Evolutionary conservation across 1,284 basidiomycete genomes (phyloP), one percentile per base, ranked within the genome.

Genomic region (Gymnopus androsaceus): DNA sequence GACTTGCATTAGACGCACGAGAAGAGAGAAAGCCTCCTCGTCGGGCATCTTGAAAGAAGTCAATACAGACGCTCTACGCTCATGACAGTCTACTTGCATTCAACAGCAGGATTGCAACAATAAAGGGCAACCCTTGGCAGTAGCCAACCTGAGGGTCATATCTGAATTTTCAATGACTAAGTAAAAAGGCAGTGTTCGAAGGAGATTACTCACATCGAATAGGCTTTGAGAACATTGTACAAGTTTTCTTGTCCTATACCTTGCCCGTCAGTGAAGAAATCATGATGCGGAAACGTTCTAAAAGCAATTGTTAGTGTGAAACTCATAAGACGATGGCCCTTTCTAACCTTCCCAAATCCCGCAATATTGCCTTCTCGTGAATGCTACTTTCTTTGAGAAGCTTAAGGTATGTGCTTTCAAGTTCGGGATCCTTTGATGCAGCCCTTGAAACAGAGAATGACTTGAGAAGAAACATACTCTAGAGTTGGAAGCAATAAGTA

Each of bases 161-260:
- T 61, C 90, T 93, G 65, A n/a, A 36, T 51, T 33, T 41, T 12
- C 53, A 42, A 42, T 28, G 19, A 44, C 50, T 36, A 57, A 56
- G 8, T 54, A 11, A 56, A 66, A 42, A 67, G 58, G 30, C 56
- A 37, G 49, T 11, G 54, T 25, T 28, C 31, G n/a, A n/a, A n/a
- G 55, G 52, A 54, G 41, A 42, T 40, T 49, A 55, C 62, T 37
- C 72, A 90, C 82, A 99, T 68, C 28, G 95, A 97, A 70, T 98
- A 99, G 7, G 96, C 97, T 72, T 98, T 98, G 40, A 98, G 81
- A 46, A 99, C 95, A 69, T 98, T 98, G 78, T 95, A 98, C 34
- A 99, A 73, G 63, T 96, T 94, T 70, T 98, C 96, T 70, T 98
- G 95, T 0, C 96, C 96, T 19, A 94, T 88, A 1, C 95, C 95